Base-by-base conservation (phyloP, 805 yeast genomes). In the Trichomonascus vanleenenianus region DNA sequence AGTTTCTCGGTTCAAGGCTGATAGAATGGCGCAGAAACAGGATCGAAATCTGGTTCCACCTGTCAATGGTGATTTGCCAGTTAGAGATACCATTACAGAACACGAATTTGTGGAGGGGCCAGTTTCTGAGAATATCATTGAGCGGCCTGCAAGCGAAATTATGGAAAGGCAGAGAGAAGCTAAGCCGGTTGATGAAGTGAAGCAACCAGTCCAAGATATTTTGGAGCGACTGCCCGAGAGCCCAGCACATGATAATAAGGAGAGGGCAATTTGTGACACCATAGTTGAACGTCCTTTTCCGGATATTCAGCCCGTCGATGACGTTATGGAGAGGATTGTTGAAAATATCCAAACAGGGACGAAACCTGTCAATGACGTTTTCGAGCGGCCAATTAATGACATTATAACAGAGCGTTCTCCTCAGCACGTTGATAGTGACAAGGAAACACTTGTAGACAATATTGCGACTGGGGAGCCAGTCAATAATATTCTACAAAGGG, bases 101-200 rank as follows among this genome's bases (percentile, higher is more conserved):
- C n/a, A 31, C 3, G 16, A 14, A 14, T 16, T 16, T 7, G 35
- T 3, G 16, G 16, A n/a, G 11, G 11, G 3, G n/a, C 36, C 46
- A 19, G 44, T 43, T 10, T 9, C 46, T 14, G 33, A 27, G n/a
- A 39, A 12, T 20, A 19, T 43, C 20, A 20, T 34, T 30, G 50
- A 47, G 41, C 31, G 42, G 31, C 43, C 44, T 9, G 73, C 78
- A 7, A 47, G 56, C 20, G 51, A 52, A 31, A 49, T 52, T 30
- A 74, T 78, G 31, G 70, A 72, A 46, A 59, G 67, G 44, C 46
- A 75, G 9, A 64, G 14, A 11, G 7, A n/a, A 6, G 22, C 39
- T 25, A 44, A 30, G 7, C 14, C 30, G 3, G 34, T 35, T 12
- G 43, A 15, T 10, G 3, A n/a, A 5, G 33, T n/a, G 4, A 31